Base-by-base conservation (phyloP, 108 stramenopile species). In the Cafeteria roenbergensis region DNA sequence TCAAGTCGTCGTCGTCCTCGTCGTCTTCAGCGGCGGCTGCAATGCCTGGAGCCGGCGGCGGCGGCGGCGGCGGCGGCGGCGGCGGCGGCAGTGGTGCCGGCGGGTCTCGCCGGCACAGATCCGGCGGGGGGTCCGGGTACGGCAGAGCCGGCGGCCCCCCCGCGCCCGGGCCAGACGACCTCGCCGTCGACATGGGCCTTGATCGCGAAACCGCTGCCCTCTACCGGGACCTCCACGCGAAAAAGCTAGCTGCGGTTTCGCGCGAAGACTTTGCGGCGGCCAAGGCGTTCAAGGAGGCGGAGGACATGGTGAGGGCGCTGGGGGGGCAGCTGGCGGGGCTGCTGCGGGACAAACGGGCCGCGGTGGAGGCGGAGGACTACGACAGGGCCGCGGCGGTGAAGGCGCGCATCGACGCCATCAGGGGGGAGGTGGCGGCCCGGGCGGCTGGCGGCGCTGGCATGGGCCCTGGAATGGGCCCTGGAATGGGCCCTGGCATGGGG, bases 211-310 rank as follows among this genome's bases (percentile, higher is more conserved):
- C 72, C 0, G 72, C 76, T 1, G 25, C 48, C 33, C 54, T 35
- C 17, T 28, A 73, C 17, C 62, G 72, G 12, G 54, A 51, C n/a
- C 20, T 82, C 29, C 68, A 73, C 48, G 69, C 62, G 35, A 77
- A 75, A 1, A 82, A 82, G 67, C 57, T 58, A 21, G 52, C 71
- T 29, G 81, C 81, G 26, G 79, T 82, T 22, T 72, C 67, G 33
- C 67, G 63, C 17, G 81, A 82, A 42, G 80, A 82, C 38, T 82
- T 79, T 52, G 75, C 73, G 59, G 58, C 68, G n/a, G 81, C 81
- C 34, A 82, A 80, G 65, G 59, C 62, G 63, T 67, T 80, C 53
- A 82, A 82, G 72, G 77, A 32, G 30, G 65, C 54, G 22, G 71
- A 72, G 51, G 57, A 30, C 30, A 20, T 27, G 30, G 29, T 72